Base-by-base conservation (phyloP, 108 stramenopile genomes). In the Skeletonema tropicum region DNA sequence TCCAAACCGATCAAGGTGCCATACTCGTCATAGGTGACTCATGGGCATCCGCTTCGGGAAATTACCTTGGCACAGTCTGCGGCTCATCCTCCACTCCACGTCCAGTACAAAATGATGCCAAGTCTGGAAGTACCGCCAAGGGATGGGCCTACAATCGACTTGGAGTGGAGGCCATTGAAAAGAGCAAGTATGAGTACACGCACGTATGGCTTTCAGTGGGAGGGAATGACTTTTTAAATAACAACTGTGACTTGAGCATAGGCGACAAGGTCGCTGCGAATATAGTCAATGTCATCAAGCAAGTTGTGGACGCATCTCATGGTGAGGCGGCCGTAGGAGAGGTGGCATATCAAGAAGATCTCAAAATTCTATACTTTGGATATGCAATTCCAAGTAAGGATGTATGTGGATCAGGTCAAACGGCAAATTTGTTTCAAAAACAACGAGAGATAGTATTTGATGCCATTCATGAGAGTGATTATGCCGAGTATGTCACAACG, bases 281-380 rank as follows among this genome's bases (percentile, higher is more conserved):
- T 19, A 17, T 49, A 0, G 17, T 49, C 6, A 49, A 49, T 49
- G 48, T 49, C 0, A 49, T 49, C 4, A 49, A 49, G 17, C 48
- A 49, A 6, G 48, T 49, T 17, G 48, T 49, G 0, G 48, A 49
- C 19, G 48, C 48, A 19, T 49, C 48, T 6, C 19, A 6, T 6
- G 48, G 48, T 6, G 48, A 19, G 17, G 48, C 48, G 0, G 19
- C n/a, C 17, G 17, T 19, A 19, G 48, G 48, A 6, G 17, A 49
- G 48, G 48, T 49, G 6, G 48, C 48, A 6, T 49, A 1, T 6
- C 0, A 7, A 5, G n/a, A 19, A 19, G 48, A 49, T 17, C n/a
- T 49, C 48, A 49, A 49, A 17, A 49, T 49, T 19, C 48, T 49
- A 19, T 49, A 49, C 48, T 49, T 49, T 19, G 48, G 48, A 49